Conservation (phyloP, 352 stramenopile genomes). For the Thalassiosira ordinaria region DNA sequence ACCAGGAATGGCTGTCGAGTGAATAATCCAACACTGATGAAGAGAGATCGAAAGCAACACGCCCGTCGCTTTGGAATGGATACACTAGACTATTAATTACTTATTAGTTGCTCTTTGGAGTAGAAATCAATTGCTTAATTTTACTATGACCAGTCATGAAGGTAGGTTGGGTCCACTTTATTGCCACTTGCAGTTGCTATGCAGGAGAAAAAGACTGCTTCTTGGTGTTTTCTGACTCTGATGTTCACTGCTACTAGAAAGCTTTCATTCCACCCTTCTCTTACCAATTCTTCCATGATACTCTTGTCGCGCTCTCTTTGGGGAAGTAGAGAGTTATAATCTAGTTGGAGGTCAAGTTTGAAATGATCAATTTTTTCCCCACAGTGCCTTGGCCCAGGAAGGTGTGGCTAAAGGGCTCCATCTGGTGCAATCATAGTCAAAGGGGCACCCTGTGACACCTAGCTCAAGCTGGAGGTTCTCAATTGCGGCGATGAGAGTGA, state of each 20-base stretch:
- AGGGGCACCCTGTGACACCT: not conserved
- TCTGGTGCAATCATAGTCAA: not conserved
- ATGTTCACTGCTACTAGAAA: too few relatives aligned
- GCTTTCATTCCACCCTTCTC: too few relatives aligned
- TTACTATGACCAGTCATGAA: too few relatives aligned
- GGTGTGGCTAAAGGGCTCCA: slow-evolving; percentile 3
- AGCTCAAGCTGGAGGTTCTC: slow-evolving; percentile 15
- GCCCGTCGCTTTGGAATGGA: too few relatives aligned
- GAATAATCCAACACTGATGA: not conserved
- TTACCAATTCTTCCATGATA: slow-evolving; percentile 1
- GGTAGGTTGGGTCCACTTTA: too few relatives aligned
- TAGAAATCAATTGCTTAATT: too few relatives aligned
- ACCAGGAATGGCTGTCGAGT: too few relatives aligned
- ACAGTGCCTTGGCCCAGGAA: slow-evolving; percentile 8
- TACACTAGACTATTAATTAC: too few relatives aligned
- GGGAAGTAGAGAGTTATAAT: not conserved
- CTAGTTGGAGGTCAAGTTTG: not conserved
- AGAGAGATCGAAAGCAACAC: not conserved
- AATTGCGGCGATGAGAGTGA: not conserved
- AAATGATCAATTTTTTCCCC: slow-evolving; percentile 15
- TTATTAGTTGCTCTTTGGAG: too few relatives aligned
- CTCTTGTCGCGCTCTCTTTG: not conserved
- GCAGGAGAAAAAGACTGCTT: too few relatives aligned
- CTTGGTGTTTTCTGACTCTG: too few relatives aligned
- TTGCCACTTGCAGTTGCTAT: too few relatives aligned